These are phyloP conservation scores for Capronia epimyces DNA, from an alignment of 2,329 filamentous ascomycete species.

Conservation along the genomic window DNA sequence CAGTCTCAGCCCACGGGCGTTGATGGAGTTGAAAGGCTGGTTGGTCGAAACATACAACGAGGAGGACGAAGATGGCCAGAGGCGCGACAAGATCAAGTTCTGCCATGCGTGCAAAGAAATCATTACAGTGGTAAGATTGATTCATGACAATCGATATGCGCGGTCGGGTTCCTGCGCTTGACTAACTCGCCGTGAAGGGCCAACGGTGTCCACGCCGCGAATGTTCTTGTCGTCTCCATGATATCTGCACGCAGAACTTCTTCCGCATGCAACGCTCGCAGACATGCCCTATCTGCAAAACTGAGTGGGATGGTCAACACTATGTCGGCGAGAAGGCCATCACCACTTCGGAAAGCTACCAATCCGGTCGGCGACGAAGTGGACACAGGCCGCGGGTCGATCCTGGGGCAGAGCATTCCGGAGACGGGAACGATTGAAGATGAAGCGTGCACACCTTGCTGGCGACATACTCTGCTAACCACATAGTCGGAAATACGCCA, in stretches of 20 bases:
- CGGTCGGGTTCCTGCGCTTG: not conserved
- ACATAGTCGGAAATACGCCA: too few relatives aligned
- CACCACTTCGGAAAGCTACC: slow-evolving; percentile 31
- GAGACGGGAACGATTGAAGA: slow-evolving; percentile 9
- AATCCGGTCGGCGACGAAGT: slow-evolving; percentile 30
- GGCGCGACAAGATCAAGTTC: slow-evolving; percentile 70
- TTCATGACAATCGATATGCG: too few relatives aligned
- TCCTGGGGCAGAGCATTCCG: slow-evolving; percentile 2
- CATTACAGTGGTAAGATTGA: slow-evolving; percentile 59
- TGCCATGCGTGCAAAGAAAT: slow-evolving; percentile 88
- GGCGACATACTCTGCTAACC: not conserved
- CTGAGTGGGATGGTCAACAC: slow-evolving; percentile 47
- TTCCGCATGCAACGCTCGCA: slow-evolving; percentile 61
- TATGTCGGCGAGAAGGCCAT: slow-evolving; percentile 52
- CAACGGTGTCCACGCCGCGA: slow-evolving; percentile 65
- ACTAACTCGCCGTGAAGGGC: slow-evolving; percentile 50
- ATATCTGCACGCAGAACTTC: slow-evolving; percentile 67
- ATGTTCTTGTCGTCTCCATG: slow-evolving; percentile 68
- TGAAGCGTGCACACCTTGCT: not conserved
- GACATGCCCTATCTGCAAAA: slow-evolving; percentile 58
- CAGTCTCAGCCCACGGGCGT: slow-evolving; percentile 65
- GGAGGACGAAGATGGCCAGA: slow-evolving; percentile 45
- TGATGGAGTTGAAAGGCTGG: slow-evolving; percentile 82
- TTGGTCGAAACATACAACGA: slow-evolving; percentile 89
- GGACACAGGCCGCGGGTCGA: slow-evolving; percentile 13